Base-by-base conservation (phyloP, 164 flowering plant genomes). In the Pachysandra terminalis region DNA sequence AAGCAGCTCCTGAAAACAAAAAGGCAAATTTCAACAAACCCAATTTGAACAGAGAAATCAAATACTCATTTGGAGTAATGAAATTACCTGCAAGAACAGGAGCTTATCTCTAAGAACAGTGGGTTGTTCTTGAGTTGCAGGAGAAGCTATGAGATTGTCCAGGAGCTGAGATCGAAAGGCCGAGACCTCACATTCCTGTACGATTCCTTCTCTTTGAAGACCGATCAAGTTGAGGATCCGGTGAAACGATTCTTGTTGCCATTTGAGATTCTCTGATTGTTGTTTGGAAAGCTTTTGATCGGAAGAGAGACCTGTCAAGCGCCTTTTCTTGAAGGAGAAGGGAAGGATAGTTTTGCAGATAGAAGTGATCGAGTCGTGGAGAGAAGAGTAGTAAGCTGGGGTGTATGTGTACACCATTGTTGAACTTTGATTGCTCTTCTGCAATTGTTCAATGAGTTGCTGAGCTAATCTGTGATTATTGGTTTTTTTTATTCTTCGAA, bases 211-310 rank as follows among this genome's bases (percentile, higher is more conserved):
- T 69, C 76, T 81, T 56, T 77, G 77, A 22, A 84, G 82, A 21
- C 90, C 88, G 78, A 82, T 83, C 80, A 86, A 59, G 17, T 86
- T 86, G 26, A 84, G 75, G 25, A 86, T 84, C 71, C 81, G 83
- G 76, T 88, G 93, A 71, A 81, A 86, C 0, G 93, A 82, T 10
- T 84, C 85, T 45, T 86, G 90, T 85, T 88, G 93, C 90, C 93
- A 88, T 68, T 86, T 86, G 49, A 88, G 81, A 52, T 88, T 84
- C 68, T 84, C 88, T 6, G 86, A 81, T 56, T 84, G 93, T 68
- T 76, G 76, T 76, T 82, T 75, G 27, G 83, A 75, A 8, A 86
- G 84, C 73, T 77, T 76, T 65, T 75, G 84, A 65, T 88, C 90
- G 0, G 87, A 70, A 0, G 77, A 70, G 9, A 69, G 66, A 0